Percentiles rank a stretch among this genome's conserved stretches.
Conservation (phyloP, 352 stramenopile species). For the Phytopythium ostracodes region DNA sequence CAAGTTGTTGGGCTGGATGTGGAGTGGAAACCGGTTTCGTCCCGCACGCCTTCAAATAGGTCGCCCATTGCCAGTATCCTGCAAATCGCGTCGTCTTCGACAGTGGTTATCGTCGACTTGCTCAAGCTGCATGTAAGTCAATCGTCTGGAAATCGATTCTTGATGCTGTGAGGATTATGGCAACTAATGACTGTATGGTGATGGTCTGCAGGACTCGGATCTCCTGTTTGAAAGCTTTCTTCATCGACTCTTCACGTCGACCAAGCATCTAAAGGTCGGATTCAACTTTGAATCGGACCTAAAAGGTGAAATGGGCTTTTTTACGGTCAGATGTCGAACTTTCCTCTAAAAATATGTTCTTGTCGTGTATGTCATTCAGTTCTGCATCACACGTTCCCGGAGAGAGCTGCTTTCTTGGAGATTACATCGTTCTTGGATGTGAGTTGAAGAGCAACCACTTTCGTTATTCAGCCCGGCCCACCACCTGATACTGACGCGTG, state of each 20-base stretch:
- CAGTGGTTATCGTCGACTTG: conserved; percentile 56
- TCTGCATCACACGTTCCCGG: conserved; percentile 61
- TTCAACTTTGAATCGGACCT: conserved; percentile 71
- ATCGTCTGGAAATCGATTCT: neutral
- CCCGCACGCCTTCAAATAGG: conserved; percentile 18
- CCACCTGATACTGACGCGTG: neutral
- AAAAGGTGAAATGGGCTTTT: conserved; percentile 30
- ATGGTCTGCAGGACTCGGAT: conserved; percentile 23
- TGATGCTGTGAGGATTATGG: neutral
- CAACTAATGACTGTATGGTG: neutral
- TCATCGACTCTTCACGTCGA: conserved; percentile 27
- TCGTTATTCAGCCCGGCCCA: neutral
- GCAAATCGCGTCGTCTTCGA: conserved; percentile 43
- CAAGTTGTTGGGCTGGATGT: conserved; percentile 53
- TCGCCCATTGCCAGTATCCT: conserved; percentile 50
- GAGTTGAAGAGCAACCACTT: conserved; percentile 7
- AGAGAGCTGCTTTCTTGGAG: conserved; percentile 29
- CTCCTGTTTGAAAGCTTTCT: conserved; percentile 51
- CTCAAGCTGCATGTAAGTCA: conserved; percentile 49
- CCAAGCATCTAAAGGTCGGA: conserved; percentile 42
- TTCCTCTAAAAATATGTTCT: neutral
- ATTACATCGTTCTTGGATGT: conserved; percentile 49
- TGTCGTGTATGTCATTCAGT: conserved; percentile 13
- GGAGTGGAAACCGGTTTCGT: conserved; percentile 51
- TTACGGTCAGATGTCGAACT: neutral